Evolutionary conservation across 805 yeast genomes (phyloP).

Genomic region (Lipomyces mesembrius): DNA sequence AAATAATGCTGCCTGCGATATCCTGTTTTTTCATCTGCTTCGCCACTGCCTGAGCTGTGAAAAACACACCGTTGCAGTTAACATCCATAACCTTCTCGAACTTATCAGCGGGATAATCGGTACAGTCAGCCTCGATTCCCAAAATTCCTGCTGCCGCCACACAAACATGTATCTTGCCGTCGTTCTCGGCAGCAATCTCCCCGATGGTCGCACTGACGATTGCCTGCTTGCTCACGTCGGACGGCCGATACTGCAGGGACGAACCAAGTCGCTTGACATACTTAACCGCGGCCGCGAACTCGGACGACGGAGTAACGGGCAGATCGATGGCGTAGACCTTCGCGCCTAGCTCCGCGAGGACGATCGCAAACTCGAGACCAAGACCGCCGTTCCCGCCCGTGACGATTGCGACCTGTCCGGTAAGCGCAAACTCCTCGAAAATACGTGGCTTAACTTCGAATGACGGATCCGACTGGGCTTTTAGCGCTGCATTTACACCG

Average conservation of each 20-base stretch:
- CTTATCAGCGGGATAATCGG: conserved; percentile 57
- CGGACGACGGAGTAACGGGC: conserved; percentile 40
- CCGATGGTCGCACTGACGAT: conserved; percentile 51
- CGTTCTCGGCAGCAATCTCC: conserved; percentile 51
- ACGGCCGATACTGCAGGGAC: conserved; percentile 47
- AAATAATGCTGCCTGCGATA: conserved; percentile 70
- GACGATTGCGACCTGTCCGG: conserved; percentile 51
- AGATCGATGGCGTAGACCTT: conserved; percentile 48
- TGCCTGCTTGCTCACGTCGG: conserved; percentile 57
- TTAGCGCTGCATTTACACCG: conserved; percentile 43
- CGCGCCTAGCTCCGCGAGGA: conserved; percentile 53
- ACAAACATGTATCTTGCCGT: conserved; percentile 65
- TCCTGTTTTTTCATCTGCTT: conserved; percentile 60
- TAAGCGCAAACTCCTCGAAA: conserved; percentile 50
- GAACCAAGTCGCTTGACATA: conserved; percentile 40
- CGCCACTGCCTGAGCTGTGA: conserved; percentile 69
- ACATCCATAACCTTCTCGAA: conserved; percentile 71
- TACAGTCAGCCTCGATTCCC: conserved; percentile 52
- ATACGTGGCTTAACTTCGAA: conserved; percentile 40
- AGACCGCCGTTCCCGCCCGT: conserved; percentile 55
- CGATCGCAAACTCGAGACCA: conserved; percentile 52
- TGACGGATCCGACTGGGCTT: conserved; percentile 39
- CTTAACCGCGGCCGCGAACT: conserved; percentile 38
- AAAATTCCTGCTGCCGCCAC: conserved; percentile 77
- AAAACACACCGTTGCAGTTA: conserved; percentile 72